Evolutionary conservation across 306 rosid species (phyloP), one percentile per base, ranked within the genome.

Genomic region (Glycyrrhiza uralensis): DNA sequence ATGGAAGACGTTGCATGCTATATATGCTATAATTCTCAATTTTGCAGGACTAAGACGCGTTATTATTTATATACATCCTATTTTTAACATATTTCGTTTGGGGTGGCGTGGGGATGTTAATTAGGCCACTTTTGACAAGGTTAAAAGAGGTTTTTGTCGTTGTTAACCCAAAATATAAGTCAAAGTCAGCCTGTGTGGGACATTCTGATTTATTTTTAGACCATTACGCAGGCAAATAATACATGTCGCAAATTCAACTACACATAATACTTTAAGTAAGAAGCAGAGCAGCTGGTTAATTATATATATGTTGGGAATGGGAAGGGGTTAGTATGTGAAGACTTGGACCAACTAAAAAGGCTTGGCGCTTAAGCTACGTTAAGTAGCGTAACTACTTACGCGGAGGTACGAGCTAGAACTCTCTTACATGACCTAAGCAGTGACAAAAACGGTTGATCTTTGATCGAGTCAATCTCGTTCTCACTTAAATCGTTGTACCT

Each of bases 331-430:
- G 35, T 12, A 7, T 35, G 15, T 8, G 29, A 2, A 42, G 19
- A 9, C n/a, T 24, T 5, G 22, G 59, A 38, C 71, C n/a, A 39
- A 49, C 13, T 14, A n/a, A 42, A 20, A 50, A 39, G 6, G 18
- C 77, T 70, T 78, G 77, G 77, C 0, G 73, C 19, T 20, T 23
- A 78, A 71, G 76, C 67, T 56, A 56, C 45, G 67, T 20, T 23
- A 78, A 71, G 76, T 56, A 41, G 41, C 45, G 67, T 4, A 14
- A 41, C 57, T 23, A 58, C 13, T 20, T 3, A 33, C 55, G 14
- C 29, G 66, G 56, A 49, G 55, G 4, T 26, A 18, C 46, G 19
- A 59, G 55, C 10, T 4, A 13, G 35, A 30, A 28, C 18, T 41
- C 5, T 56, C 42, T 32, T 10, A 19, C 13, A 26, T 78, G 78